Evolutionary conservation across 2,329 filamentous ascomycete genomes (phyloP).

Genomic region (Elsinoe batatas): DNA sequence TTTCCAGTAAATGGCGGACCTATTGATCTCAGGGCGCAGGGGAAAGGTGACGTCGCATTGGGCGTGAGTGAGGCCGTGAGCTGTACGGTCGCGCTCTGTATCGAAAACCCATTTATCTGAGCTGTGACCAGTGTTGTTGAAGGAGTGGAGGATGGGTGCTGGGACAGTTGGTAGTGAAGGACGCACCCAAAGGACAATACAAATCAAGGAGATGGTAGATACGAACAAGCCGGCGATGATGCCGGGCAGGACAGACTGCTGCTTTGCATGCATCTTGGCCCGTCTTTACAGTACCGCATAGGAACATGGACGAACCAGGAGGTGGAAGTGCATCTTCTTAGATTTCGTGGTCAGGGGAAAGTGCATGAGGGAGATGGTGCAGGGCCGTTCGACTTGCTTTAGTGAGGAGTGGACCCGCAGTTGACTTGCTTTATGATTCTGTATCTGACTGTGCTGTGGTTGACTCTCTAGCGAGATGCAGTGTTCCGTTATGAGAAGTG

Average conservation of each 20-base stretch:
- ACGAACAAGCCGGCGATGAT: not conserved
- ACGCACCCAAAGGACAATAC: not conserved
- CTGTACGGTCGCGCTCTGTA: constrained; percentile 14
- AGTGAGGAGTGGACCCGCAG: too few relatives aligned
- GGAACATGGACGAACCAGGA: too few relatives aligned
- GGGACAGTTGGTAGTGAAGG: not conserved
- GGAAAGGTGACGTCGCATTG: constrained; percentile 24
- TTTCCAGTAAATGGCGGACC: constrained; percentile 19
- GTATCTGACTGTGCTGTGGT: too few relatives aligned
- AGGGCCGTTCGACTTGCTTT: too few relatives aligned
- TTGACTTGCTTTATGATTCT: too few relatives aligned
- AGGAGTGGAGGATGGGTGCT: not conserved
- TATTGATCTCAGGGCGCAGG: constrained; percentile 22
- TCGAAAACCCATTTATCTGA: constrained; percentile 14
- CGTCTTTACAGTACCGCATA: too few relatives aligned
- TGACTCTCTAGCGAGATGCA: too few relatives aligned
- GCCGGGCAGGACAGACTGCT: not conserved
- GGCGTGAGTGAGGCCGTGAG: constrained; percentile 16
- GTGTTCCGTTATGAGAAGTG: too few relatives aligned
- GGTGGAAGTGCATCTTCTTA: not conserved
- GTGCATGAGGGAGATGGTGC: not conserved
- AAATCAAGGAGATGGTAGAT: not conserved
- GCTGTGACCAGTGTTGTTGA: not conserved
- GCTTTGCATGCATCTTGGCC: not conserved
- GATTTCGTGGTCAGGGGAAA: not conserved